Evolutionary conservation across 1,284 basidiomycete species (phyloP).

Genomic region (Cystobasidium sp.): DNA sequence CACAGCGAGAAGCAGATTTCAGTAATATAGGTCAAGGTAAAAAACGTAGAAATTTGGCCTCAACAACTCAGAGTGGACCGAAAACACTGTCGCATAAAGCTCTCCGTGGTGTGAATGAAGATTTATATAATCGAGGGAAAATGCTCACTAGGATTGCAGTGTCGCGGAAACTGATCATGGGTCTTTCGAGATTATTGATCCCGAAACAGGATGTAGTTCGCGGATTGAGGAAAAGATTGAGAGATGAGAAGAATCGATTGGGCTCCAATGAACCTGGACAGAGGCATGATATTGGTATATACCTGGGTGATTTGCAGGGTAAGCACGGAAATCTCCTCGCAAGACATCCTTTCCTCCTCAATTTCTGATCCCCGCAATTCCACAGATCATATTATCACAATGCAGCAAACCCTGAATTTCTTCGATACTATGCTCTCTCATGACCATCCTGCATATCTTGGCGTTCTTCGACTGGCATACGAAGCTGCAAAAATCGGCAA

Average conservation of each 20-base stretch:
- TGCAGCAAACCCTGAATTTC: slow-evolving; percentile 83
- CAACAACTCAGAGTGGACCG: neutral
- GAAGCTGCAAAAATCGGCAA: slow-evolving; percentile 67
- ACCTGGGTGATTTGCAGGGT: slow-evolving; percentile 93
- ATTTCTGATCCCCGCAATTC: neutral
- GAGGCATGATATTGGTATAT: slow-evolving; percentile 62
- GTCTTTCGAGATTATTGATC: slow-evolving; percentile 74
- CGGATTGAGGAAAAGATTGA: slow-evolving; percentile 72
- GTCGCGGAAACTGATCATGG: slow-evolving; percentile 79
- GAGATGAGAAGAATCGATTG: slow-evolving; percentile 45
- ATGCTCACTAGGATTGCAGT: slow-evolving; percentile 75
- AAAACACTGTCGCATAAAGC: slow-evolving; percentile 32
- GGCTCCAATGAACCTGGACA: slow-evolving; percentile 45
- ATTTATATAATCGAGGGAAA: slow-evolving; percentile 44
- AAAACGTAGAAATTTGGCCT: neutral
- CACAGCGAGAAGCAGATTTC: slow-evolving; percentile 29
- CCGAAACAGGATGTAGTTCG: slow-evolving; percentile 83
- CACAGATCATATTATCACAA: slow-evolving; percentile 84
- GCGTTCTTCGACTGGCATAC: slow-evolving; percentile 71
- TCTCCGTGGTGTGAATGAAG: slow-evolving; percentile 29
- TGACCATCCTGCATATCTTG: slow-evolving; percentile 82
- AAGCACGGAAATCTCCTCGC: slow-evolving; percentile 45
- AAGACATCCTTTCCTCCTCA: neutral
- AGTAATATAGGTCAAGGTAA: slow-evolving; percentile 8
- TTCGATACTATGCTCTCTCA: slow-evolving; percentile 87